These are phyloP conservation scores for Cyberlindnera bimundalis DNA, from an alignment of 805 yeast genomes.

Conservation along the genomic window DNA sequence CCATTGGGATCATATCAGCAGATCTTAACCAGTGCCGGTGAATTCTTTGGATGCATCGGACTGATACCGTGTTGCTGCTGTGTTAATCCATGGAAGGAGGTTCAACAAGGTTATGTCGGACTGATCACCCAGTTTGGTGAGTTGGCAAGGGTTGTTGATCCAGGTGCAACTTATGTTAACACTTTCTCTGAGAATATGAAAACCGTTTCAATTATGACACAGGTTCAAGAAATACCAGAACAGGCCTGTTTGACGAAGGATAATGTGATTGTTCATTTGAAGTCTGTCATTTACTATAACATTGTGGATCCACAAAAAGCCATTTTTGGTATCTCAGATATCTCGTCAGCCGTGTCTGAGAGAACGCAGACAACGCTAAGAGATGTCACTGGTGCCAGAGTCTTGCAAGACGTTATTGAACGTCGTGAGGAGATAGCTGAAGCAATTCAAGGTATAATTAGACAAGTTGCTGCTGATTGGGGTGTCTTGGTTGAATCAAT, in stretches of 20 bases:
- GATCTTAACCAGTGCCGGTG: constrained; percentile 41
- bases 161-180: constrained; percentile 63
- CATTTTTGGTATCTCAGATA: constrained; percentile 50
- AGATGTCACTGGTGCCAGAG: constrained; percentile 65
- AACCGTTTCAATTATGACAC: constrained; percentile 50
- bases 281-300: constrained; percentile 66
- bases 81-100: constrained; percentile 56
- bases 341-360: constrained; percentile 55
- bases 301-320: constrained; percentile 68
- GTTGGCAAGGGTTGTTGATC: constrained; percentile 60
- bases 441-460: constrained; percentile 56
- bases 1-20: constrained; percentile 39
- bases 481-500: constrained; percentile 68
- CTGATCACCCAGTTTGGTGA: constrained; percentile 65
- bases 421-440: constrained; percentile 69
- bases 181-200: constrained; percentile 57
- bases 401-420: constrained; percentile 68
- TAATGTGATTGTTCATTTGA: constrained; percentile 57
- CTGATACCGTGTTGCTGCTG: constrained; percentile 43
- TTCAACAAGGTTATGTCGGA: constrained; percentile 67
- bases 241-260: constrained; percentile 70
- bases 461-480: constrained; percentile 63
- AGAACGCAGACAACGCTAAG: constrained; percentile 71
- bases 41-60: constrained; percentile 40
- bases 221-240: constrained; percentile 61